Base-by-base conservation (phyloP, 192 early-diverging fungal genomes). In the Phycomyces nitens region DNA sequence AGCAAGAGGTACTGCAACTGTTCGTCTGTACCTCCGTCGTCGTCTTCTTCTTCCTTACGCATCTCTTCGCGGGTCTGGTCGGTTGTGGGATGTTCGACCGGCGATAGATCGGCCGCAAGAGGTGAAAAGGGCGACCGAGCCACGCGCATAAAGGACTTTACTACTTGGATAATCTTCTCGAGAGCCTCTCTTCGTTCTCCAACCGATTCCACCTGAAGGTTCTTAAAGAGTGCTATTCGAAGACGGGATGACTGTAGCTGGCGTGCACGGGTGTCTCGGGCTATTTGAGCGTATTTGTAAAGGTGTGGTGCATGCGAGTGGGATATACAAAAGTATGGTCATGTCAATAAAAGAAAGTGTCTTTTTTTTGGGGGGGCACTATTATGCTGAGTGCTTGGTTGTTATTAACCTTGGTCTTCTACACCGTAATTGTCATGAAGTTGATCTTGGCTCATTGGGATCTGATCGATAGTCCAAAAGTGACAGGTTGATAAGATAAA, bases 1-100 rank as follows among this genome's bases (percentile, higher is more conserved):
- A 83, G 44, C 34, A 78, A 60, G 55, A 77, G 76, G 27, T 79
- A 74, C 16, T 74, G 79, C 41, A 81, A 38, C 44, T 76, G 60
- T 52, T 67, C 61, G 21, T 65, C 59, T 20, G 29, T 23, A 5
- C 60, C 61, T 14, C 47, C 55, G 21, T 60, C 60, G 21, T 60
- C 60, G 52, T 71, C 69, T 23, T 64, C 61, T 2, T 55, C 47
- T 34, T 60, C 58, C 2, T 50, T 38, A 14, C 50, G 50, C 18
- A 21, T 18, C 10, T 23, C 12, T 18, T 52, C 20, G 34, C 47
- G 16, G 6, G 58, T 60, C 15, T n/a, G 12, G 12, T 38, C 14
- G 16, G 44, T 40, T 62, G 40, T 29, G 16, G 44, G 16, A 43
- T 60, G 59, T 21, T 47, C n/a, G 0, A 41, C 10, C 12, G 22